phyloP scores from a whole-genome alignment of 2,329 filamentous ascomycete genomes.

The Neophaeococcomyces aloes region DNA sequence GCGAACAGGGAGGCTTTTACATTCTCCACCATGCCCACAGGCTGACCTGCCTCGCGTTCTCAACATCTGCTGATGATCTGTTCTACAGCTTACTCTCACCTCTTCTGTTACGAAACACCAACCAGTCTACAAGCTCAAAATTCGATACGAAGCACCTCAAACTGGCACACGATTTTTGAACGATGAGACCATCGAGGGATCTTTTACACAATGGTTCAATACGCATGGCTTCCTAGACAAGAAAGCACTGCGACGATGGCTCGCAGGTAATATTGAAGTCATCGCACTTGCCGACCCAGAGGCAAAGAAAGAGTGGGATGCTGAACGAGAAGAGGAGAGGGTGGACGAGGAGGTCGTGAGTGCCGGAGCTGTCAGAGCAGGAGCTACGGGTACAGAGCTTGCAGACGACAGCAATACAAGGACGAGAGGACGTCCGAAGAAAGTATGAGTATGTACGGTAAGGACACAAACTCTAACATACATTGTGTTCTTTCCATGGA shows the following conservation, averaged over 20 bases:
- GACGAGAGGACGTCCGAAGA: conserved; percentile 2
- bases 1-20: too few relatives aligned
- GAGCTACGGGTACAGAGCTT: conserved; percentile 2
- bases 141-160: conserved; percentile 37
- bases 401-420: conserved; percentile 6
- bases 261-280: conserved; percentile 47
- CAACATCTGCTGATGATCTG: too few relatives aligned
- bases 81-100: conserved; percentile 56
- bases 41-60: too few relatives aligned
- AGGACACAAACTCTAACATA: background rate
- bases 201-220: conserved; percentile 53
- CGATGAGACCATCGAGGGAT: conserved; percentile 39
- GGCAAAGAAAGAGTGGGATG: conserved; percentile 8
- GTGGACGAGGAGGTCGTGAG: conserved; percentile 8
- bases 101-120: conserved; percentile 67
- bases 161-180: conserved; percentile 32
- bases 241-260: conserved; percentile 52
- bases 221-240: conserved; percentile 48
- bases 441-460: background rate
- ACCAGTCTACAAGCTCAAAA: conserved; percentile 66
- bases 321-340: conserved; percentile 4
- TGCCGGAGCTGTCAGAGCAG: conserved; percentile 26
- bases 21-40: too few relatives aligned
- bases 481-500: background rate
- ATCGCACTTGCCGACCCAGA: conserved; percentile 38